Percentiles rank a stretch among this genome's conserved stretches.
Evolutionary conservation across 768 basidiomycete species (phyloP).

Genomic region (Kwoniella sp.): DNA sequence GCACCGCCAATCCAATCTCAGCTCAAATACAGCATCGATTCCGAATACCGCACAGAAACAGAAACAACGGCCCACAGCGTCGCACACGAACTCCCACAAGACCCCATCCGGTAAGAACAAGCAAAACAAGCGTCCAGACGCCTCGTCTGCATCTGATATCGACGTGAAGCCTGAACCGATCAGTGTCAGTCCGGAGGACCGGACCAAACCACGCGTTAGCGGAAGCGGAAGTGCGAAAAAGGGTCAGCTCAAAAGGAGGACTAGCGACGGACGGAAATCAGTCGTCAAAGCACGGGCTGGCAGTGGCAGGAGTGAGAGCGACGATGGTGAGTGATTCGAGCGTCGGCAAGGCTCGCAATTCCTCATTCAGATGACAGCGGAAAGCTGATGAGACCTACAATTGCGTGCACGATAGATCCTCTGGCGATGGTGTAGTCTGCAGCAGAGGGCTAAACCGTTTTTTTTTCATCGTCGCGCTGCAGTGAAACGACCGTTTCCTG

Average conservation of each 20-base stretch:
- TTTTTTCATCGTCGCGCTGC: not conserved
- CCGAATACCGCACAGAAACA: not conserved
- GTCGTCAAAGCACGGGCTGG: not conserved
- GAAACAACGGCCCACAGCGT: not conserved
- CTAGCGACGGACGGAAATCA: not conserved
- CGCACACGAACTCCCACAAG: not conserved
- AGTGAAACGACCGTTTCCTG: no score
- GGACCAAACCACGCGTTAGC: not conserved
- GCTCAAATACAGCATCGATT: not conserved
- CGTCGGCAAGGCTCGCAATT: no score
- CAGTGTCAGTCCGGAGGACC: constrained; percentile 1
- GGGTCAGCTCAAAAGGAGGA: not conserved
- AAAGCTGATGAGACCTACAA: not conserved
- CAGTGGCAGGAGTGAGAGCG: constrained; percentile 24
- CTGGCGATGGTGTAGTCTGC: constrained; percentile 27
- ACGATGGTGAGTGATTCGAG: constrained; percentile 31
- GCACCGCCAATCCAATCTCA: no score
- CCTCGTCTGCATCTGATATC: not conserved
- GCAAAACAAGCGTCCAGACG: constrained; percentile 3
- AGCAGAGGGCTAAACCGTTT: not conserved
- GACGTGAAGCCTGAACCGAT: constrained; percentile 18
- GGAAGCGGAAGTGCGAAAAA: not conserved
- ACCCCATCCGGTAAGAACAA: not conserved
- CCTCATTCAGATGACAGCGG: not conserved
- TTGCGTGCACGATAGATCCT: constrained; percentile 28